Conservation (phyloP, 2,329 filamentous ascomycete species). For the Acrocalymma vagum region DNA sequence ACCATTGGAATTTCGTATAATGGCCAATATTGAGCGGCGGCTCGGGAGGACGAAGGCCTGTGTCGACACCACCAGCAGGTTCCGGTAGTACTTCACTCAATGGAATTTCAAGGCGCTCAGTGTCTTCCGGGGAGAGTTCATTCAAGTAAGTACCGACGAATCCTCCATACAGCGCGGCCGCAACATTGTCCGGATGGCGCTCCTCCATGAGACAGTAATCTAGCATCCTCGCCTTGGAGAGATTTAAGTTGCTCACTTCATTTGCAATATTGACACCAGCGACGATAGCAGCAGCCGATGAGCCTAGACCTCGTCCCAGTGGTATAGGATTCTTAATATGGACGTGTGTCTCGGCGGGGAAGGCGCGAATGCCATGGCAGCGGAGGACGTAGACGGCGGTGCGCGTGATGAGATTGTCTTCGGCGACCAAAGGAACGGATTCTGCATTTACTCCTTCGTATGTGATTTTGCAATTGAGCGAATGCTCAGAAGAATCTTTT, state of each 20-base stretch:
- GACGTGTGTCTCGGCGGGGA: slow-evolving; percentile 84
- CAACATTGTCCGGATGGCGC: slow-evolving; percentile 67
- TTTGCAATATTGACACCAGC: slow-evolving; percentile 94
- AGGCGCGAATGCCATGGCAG: slow-evolving; percentile 86
- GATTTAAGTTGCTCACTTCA: slow-evolving; percentile 80
- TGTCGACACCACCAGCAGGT: slow-evolving; percentile 90
- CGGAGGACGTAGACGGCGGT: slow-evolving; percentile 93
- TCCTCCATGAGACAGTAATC: slow-evolving; percentile 98
- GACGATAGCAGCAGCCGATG: slow-evolving; percentile 93
- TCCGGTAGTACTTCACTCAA: slow-evolving; percentile 91
- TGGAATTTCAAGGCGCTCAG: slow-evolving; percentile 90
- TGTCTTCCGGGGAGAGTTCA: slow-evolving; percentile 87
- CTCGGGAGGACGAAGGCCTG: slow-evolving; percentile 82
- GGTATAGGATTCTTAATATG: slow-evolving; percentile 97
- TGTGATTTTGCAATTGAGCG: slow-evolving; percentile 86
- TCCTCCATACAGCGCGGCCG: slow-evolving; percentile 91
- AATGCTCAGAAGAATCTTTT: slow-evolving; percentile 61
- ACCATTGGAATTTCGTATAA: slow-evolving; percentile 95
- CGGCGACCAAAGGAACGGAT: slow-evolving; percentile 83
- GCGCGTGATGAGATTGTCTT: slow-evolving; percentile 90
- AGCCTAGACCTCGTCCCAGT: slow-evolving; percentile 90
- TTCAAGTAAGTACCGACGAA: slow-evolving; percentile 98
- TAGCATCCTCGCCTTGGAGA: slow-evolving; percentile 83
- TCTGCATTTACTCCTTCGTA: slow-evolving; percentile 86
- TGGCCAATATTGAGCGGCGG: slow-evolving; percentile 94